A percentile compares a stretch with the other conserved stretches of the same genome.
Evolutionary conservation across 2,329 filamentous ascomycete species (phyloP).

Genomic region (Bipolaris zeicola): DNA sequence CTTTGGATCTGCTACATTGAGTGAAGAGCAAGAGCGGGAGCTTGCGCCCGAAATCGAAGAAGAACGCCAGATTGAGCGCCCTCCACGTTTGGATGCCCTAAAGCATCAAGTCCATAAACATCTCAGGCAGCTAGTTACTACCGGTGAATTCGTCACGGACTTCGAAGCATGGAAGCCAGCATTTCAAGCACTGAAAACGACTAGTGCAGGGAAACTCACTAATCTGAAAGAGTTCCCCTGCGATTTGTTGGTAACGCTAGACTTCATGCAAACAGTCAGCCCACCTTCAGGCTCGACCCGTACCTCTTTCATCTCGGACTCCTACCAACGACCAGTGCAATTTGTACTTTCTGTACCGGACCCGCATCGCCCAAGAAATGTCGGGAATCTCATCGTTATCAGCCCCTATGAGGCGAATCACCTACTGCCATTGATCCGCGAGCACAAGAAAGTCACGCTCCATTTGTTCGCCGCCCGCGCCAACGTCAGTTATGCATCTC

Average conservation of each 20-base stretch:
- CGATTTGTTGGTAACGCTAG: conserved; percentile 55
- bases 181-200: conserved; percentile 52
- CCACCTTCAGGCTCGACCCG: conserved; percentile 5
- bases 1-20: conserved; percentile 50
- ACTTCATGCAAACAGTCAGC: conserved; percentile 58
- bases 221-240: conserved; percentile 46
- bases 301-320: conserved; percentile 1
- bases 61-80: conserved; percentile 62
- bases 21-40: conserved; percentile 73
- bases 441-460: conserved; percentile 48
- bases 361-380: background rate
- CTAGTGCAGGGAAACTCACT: conserved; percentile 49
- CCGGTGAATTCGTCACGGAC: conserved; percentile 37
- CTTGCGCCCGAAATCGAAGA: conserved; percentile 67
- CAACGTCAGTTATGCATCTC: conserved; percentile 38
- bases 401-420: conserved; percentile 66
- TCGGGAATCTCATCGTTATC: conserved; percentile 57
- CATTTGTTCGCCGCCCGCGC: conserved; percentile 60
- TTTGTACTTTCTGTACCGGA: conserved; percentile 55
- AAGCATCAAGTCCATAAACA: conserved; percentile 53
- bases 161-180: conserved; percentile 52
- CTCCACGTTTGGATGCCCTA: conserved; percentile 48
- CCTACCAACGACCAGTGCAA: conserved; percentile 59
- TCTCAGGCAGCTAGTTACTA: conserved; percentile 50
- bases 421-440: conserved; percentile 52